phyloP scores from a whole-genome alignment of 2,329 filamentous ascomycete genomes.

The Talaromyces atroroseus region DNA sequence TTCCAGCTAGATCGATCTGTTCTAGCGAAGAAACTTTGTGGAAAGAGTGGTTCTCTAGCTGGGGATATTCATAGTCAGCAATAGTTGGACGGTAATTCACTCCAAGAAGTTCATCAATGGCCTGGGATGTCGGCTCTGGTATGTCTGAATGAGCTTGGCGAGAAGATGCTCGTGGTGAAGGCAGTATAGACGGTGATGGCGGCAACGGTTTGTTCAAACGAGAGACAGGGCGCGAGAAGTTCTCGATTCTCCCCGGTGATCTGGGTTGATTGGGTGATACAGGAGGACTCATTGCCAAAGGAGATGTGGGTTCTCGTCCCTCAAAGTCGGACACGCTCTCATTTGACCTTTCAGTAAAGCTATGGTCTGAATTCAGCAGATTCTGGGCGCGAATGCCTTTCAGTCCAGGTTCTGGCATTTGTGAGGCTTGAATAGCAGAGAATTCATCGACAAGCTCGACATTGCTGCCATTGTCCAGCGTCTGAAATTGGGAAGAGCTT shows the following conservation, averaged over 20 bases:
- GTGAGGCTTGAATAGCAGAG: slow-evolving; percentile 49
- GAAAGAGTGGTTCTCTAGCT: slow-evolving; percentile 14
- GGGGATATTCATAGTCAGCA: slow-evolving; percentile 27
- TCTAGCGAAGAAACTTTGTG: slow-evolving; percentile 14
- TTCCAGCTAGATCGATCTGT: slow-evolving; percentile 19
- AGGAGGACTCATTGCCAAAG: slow-evolving; percentile 25
- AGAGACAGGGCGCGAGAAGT: slow-evolving; percentile 51
- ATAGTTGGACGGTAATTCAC: slow-evolving; percentile 25
- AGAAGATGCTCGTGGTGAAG: slow-evolving; percentile 38
- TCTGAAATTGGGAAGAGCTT: slow-evolving; percentile 49
- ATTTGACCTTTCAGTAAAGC: neutral
- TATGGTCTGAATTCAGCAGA: slow-evolving; percentile 36
- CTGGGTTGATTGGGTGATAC: slow-evolving; percentile 24
- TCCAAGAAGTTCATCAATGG: slow-evolving; percentile 38
- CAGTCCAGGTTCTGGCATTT: slow-evolving; percentile 45
- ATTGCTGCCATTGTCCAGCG: slow-evolving; percentile 47
- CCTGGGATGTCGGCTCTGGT: slow-evolving; percentile 31
- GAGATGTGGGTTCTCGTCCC: neutral
- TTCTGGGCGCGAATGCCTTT: slow-evolving; percentile 50
- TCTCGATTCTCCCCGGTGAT: slow-evolving; percentile 39
- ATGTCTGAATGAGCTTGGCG: slow-evolving; percentile 22
- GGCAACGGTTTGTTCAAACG: slow-evolving; percentile 33
- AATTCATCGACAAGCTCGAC: slow-evolving; percentile 51
- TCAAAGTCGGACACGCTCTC: slow-evolving; percentile 13
- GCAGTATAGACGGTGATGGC: slow-evolving; percentile 34